These are phyloP conservation scores for Kodamaea suecica DNA, from an alignment of 1,139 yeast species.

Conservation along the genomic window DNA sequence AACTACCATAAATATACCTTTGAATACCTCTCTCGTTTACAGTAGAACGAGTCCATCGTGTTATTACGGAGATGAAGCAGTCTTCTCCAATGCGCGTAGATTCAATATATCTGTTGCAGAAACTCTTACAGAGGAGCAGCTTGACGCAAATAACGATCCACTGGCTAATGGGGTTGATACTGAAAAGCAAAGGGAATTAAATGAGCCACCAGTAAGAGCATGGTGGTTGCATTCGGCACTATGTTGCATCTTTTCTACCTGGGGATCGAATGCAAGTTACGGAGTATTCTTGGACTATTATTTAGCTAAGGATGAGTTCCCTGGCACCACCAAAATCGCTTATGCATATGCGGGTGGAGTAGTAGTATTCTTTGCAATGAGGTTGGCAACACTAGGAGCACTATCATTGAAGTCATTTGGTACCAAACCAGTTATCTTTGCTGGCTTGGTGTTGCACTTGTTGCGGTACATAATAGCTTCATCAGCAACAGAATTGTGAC, in stretches of 20 bases:
- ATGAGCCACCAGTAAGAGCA: no score
- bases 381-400: slow-evolving; percentile 52
- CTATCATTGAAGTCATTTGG: slow-evolving; percentile 36
- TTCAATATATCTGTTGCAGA: no score
- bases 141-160: no score
- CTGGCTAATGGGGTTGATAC: no score
- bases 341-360: slow-evolving; percentile 72
- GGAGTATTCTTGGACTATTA: slow-evolving; percentile 67
- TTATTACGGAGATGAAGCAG: no score
- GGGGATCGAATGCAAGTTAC: slow-evolving; percentile 73
- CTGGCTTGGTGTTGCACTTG: slow-evolving; percentile 53
- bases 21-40: no score
- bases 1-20: no score
- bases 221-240: no score
- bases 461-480: slow-evolving; percentile 64
- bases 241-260: slow-evolving; percentile 57
- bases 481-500: slow-evolving; percentile 59
- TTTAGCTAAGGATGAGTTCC: slow-evolving; percentile 41
- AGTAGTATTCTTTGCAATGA: slow-evolving; percentile 56
- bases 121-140: no score
- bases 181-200: no score
- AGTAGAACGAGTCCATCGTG: no score
- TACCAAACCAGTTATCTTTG: slow-evolving; percentile 28
- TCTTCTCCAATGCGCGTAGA: no score
- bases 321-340: slow-evolving; percentile 57